Percentiles rank a stretch among this genome's conserved stretches.
Evolutionary conservation across 495 filamentous ascomycete genomes (phyloP).

Genomic region (Sabuloglossum arenarium): DNA sequence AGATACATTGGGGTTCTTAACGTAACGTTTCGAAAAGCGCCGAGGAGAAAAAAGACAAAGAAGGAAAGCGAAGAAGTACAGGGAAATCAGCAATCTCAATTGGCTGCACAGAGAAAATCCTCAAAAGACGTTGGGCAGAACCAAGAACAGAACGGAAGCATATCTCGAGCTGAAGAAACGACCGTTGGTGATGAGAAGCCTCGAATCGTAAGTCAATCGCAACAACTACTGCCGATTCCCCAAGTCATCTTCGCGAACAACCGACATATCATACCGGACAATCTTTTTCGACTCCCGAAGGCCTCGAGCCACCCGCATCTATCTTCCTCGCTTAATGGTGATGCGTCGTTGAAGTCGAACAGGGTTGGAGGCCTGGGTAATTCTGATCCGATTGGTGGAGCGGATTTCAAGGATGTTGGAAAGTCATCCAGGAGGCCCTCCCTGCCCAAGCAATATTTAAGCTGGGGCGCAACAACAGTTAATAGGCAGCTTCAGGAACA

Average conservation of each 20-base stretch:
- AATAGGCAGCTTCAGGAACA: slow-evolving; percentile 77
- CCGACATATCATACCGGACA: slow-evolving; percentile 79
- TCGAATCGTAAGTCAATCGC: slow-evolving; percentile 64
- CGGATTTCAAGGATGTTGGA: neutral
- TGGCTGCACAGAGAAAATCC: neutral
- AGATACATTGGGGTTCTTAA: slow-evolving; percentile 97
- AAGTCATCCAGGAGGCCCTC: slow-evolving; percentile 15
- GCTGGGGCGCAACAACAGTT: slow-evolving; percentile 91
- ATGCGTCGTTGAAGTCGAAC: neutral
- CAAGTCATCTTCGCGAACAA: slow-evolving; percentile 94
- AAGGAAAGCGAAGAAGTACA: slow-evolving; percentile 16
- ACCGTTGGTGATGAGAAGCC: slow-evolving; percentile 22
- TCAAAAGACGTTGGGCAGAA: neutral
- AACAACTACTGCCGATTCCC: slow-evolving; percentile 42
- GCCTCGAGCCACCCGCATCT: neutral
- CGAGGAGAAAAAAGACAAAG: slow-evolving; percentile 38
- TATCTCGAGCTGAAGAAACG: slow-evolving; percentile 7
- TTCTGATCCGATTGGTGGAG: neutral
- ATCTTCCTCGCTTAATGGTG: slow-evolving; percentile 2
- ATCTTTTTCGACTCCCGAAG: slow-evolving; percentile 30
- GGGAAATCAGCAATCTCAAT: slow-evolving; percentile 7
- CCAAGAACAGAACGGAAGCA: slow-evolving; percentile 4
- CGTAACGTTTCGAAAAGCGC: slow-evolving; percentile 79
- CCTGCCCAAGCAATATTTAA: slow-evolving; percentile 17
- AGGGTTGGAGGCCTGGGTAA: neutral